Evolutionary conservation across 345 rosid species (phyloP).

Genomic region (Rhodamnia rubescens): DNA sequence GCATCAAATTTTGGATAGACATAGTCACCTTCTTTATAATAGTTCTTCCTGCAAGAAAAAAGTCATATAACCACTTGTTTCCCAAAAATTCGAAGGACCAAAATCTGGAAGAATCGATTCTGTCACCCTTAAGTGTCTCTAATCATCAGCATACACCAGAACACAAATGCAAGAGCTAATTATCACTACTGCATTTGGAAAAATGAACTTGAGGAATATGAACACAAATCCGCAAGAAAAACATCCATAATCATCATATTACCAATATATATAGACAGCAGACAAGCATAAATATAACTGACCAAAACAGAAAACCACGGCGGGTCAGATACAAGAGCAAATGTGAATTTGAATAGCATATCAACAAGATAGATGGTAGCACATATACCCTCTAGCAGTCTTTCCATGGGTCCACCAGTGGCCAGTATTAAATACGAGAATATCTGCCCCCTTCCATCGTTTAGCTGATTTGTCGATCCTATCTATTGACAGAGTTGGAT

Average conservation of each 20-base stretch:
- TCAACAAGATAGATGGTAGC: not conserved
- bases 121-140: not conserved
- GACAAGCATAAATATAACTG: not conserved
- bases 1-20: slow-evolving; percentile 73
- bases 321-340: not conserved
- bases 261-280: not conserved
- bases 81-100: not conserved
- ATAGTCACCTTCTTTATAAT: slow-evolving; percentile 86
- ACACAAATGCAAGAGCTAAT: not conserved
- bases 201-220: not conserved
- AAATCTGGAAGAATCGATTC: not conserved
- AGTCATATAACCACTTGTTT: not conserved
- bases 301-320: not conserved
- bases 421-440: slow-evolving; percentile 85
- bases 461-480: slow-evolving; percentile 59
- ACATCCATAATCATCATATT: not conserved
- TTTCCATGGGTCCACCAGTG: slow-evolving; percentile 99
- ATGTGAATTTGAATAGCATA: not conserved
- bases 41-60: slow-evolving; percentile 59
- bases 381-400: slow-evolving; percentile 72
- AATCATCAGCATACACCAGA: not conserved
- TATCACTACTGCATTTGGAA: not conserved
- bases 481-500: slow-evolving; percentile 77
- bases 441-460: slow-evolving; percentile 74
- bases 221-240: not conserved